Conservation (phyloP, 306 rosid species). For the Malus fusca region DNA sequence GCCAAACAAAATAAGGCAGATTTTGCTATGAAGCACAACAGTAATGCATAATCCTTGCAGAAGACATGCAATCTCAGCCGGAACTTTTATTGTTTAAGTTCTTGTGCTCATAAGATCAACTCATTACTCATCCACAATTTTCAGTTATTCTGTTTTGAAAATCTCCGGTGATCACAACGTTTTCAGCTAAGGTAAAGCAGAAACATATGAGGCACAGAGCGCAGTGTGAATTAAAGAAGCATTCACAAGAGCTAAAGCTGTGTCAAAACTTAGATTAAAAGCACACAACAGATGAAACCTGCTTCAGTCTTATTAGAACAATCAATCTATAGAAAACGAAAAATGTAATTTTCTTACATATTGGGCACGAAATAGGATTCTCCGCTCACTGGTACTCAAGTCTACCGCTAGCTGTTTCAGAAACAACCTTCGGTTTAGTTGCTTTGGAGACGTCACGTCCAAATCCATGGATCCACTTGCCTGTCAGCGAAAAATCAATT, state of each 20-base stretch:
- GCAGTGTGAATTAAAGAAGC: not conserved
- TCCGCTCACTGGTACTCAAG: conserved; percentile 73
- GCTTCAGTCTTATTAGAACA: not conserved
- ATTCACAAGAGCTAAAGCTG: conserved; percentile 9
- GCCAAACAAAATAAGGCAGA: not conserved
- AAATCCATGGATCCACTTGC: conserved; percentile 91
- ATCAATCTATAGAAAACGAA: not conserved
- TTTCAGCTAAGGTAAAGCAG: not conserved
- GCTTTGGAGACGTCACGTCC: conserved; percentile 89
- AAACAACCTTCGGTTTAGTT: conserved; percentile 76
- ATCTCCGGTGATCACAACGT: not conserved
- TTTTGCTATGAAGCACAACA: not conserved
- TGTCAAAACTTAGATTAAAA: not conserved
- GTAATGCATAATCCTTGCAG: not conserved
- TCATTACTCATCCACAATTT: too few species aligned
- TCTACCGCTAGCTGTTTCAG: conserved; percentile 87
- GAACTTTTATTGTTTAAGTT: not conserved
- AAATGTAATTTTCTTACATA: conserved; percentile 46
- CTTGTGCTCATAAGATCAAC: too few species aligned
- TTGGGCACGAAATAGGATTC: conserved; percentile 82
- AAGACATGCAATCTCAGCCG: not conserved
- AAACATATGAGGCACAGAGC: not conserved
- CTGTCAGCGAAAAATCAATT: conserved; percentile 28
- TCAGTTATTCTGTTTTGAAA: not conserved
- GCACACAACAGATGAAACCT: not conserved